Evolutionary conservation across 1,284 basidiomycete species (phyloP), one percentile per base, ranked within the genome.

Genomic region (Puccinia novopanici): DNA sequence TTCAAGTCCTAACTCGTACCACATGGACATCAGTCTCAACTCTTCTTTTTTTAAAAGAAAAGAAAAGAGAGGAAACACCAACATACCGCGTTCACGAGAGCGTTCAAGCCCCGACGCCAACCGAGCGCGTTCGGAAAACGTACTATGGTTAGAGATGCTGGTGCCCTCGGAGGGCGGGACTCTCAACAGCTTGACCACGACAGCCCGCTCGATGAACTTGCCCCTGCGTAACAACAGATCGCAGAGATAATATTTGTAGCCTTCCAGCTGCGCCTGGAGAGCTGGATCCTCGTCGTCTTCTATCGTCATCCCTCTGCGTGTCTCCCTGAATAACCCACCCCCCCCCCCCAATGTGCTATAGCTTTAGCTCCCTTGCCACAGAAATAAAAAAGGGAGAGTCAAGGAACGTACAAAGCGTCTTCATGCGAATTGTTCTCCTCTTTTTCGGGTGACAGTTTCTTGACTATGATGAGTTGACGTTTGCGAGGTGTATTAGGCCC

Each of bases 181-280:
- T 72, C 77, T 71, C 37, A 79, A 54, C 45, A 72, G 48, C 45
- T 79, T 71, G n/a, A 73, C 55, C 22, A 79, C 68, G 34, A 72
- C 50, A 15, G 77, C 48, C 27, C 77, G 50, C 37, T 79, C 77
- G 19, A 79, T 59, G 50, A 52, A 17, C 24, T 61, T 50, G 22
- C 67, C 68, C 24, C 77, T 57, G 27, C 77, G 24, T 40, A 79
- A 55, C 22, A 79, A 70, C 45, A 79, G 5, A 45, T 79, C 77
- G 63, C 68, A 45, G n/a, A 79, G 55, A 54, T 57, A 72, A 48
- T 72, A 45, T n/a, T 70, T 68, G 37, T 79, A 79, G 34, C 67
- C 52, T 71, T 79, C 77, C 30, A 79, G 15, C 24, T 79, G 37
- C 17, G 55, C 67, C 57, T 59, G 68, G 6, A 79, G 15, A 17